Evolutionary conservation across 2,329 filamentous ascomycete species (phyloP), one percentile per base, ranked within the genome.

Genomic region (Myriosclerotinia duriaeana): DNA sequence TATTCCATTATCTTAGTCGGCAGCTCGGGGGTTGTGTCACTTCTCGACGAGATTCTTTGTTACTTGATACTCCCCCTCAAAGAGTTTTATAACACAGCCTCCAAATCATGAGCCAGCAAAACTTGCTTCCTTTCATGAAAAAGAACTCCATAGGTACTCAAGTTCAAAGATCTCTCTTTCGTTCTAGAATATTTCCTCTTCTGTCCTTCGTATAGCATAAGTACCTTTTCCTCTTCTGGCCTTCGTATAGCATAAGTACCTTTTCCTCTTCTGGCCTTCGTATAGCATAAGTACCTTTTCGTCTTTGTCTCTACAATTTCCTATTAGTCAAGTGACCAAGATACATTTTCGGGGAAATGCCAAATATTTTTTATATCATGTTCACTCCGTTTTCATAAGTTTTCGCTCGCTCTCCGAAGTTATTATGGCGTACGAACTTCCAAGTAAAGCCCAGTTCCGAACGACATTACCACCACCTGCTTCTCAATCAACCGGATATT

Each of bases 241-340:
- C 30, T 6, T 34, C 30, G 30, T 34, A 34, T 34, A 34, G 6
- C 30, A 34, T 6, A 34, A 34, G 30, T 34, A 26, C 30, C 30
- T 6, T 34, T 34, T 34, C 30, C 30, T 22, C 44, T 40, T 50
- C 14, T 34, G 30, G 2, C 30, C 30, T 6, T 34, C 30, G 30
- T 34, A 34, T 34, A 34, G 6, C 30, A 34, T 6, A 34, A 34
- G 30, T 34, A 26, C 30, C 30, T 6, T 48, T 36, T 36, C 7
- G 26, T 48, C 64, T 66, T 62, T 66, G 48, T 62, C 50, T 20
- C 7, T 12, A 4, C 53, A n/a, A 22, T 50, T 30, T 26, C 34
- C 3, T 50, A 58, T 38, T 15, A 38, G 22, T 42, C 38, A 20
- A 42, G 34, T 34, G 48, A 15, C 22, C 17, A 52, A 34, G 4